These are phyloP conservation scores for Claviceps fusiformis DNA, from an alignment of 2,329 filamentous ascomycete genomes.

Conservation along the genomic window DNA sequence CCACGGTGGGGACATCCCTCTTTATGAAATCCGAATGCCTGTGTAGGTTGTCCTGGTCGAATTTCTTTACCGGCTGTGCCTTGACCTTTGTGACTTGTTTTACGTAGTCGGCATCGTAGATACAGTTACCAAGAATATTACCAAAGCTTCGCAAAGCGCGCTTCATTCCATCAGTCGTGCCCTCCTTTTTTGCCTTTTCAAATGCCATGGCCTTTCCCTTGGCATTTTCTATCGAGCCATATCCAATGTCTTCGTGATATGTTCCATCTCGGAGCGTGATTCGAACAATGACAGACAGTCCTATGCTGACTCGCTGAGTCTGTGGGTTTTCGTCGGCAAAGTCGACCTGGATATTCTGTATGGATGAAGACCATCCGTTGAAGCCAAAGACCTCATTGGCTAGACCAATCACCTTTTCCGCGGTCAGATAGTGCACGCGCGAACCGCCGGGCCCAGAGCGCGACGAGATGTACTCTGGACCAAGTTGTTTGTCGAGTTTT, in stretches of 20 bases:
- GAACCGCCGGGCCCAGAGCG: slow-evolving; percentile 70
- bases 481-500: slow-evolving; percentile 81
- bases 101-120: slow-evolving; percentile 94
- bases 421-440: slow-evolving; percentile 87
- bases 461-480: slow-evolving; percentile 88
- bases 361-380: slow-evolving; percentile 95
- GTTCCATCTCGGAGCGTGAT: slow-evolving; percentile 86
- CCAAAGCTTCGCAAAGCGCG: slow-evolving; percentile 82
- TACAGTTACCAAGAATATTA: slow-evolving; percentile 93
- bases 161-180: slow-evolving; percentile 87
- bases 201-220: slow-evolving; percentile 92
- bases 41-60: slow-evolving; percentile 67
- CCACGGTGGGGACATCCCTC: slow-evolving; percentile 30
- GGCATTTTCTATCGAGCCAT: slow-evolving; percentile 91
- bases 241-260: slow-evolving; percentile 96
- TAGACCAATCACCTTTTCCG: slow-evolving; percentile 89
- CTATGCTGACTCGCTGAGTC: slow-evolving; percentile 68
- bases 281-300: slow-evolving; percentile 78
- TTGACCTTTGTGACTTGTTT: slow-evolving; percentile 85
- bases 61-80: slow-evolving; percentile 55
- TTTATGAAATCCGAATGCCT: slow-evolving; percentile 66
- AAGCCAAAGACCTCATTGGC: slow-evolving; percentile 95
- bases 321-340: slow-evolving; percentile 80
- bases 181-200: slow-evolving; percentile 98
- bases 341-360: slow-evolving; percentile 88